Conservation (phyloP, 805 yeast species). For the Yarrowia sp. region DNA sequence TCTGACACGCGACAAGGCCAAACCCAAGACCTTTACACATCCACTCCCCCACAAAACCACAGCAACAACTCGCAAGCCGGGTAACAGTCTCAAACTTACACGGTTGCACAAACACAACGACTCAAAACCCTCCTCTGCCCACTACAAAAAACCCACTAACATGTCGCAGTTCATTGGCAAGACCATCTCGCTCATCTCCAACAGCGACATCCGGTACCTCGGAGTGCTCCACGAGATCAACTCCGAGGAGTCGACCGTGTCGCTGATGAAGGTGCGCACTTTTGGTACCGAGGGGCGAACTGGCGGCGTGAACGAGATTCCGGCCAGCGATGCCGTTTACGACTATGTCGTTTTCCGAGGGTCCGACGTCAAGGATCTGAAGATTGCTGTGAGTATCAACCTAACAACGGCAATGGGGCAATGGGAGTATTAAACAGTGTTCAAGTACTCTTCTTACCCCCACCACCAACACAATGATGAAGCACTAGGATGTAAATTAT, state of each 20-base stretch:
- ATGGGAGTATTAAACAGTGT: not conserved
- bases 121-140: not conserved
- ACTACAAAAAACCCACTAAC: not conserved
- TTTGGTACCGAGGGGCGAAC: constrained; percentile 92
- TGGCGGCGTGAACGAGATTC: constrained; percentile 63
- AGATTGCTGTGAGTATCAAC: constrained; percentile 66
- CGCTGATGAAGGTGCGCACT: constrained; percentile 73
- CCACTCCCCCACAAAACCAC: not conserved
- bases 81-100: constrained; percentile 15
- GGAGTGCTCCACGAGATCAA: constrained; percentile 85
- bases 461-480: constrained; percentile 36
- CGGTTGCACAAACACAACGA: not conserved
- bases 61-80: no score
- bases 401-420: not conserved
- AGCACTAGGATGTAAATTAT: constrained; percentile 36
- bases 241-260: constrained; percentile 86
- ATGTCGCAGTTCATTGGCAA: constrained; percentile 96
- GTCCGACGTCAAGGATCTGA: constrained; percentile 84
- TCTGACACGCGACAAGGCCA: no score
- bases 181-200: constrained; percentile 75
- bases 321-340: constrained; percentile 64
- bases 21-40: no score
- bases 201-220: constrained; percentile 78
- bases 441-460: no score
- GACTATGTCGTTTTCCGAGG: constrained; percentile 85